These are phyloP conservation scores for Gentiana dahurica DNA, from an alignment of 257 asterid genomes.

Conservation along the genomic window DNA sequence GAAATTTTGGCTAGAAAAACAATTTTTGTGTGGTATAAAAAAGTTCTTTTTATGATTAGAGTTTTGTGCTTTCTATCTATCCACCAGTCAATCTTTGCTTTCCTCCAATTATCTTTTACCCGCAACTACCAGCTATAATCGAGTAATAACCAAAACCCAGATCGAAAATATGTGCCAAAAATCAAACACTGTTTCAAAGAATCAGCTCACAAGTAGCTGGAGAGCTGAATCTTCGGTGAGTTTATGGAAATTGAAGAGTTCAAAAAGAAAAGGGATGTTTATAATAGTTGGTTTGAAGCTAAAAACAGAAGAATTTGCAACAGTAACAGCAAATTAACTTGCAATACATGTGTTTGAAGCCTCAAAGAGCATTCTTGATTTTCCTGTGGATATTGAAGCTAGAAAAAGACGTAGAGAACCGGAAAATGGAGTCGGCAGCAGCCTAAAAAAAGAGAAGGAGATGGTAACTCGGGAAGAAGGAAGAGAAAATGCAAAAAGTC, in stretches of 20 bases:
- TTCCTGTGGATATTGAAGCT: background rate
- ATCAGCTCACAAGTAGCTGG: constrained; percentile 8
- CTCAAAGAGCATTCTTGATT: background rate
- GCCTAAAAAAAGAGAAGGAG: too few relatives aligned
- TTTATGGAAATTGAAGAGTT: too few relatives aligned
- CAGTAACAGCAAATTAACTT: background rate
- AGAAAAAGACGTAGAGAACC: background rate
- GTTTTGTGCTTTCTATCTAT: constrained; percentile 7
- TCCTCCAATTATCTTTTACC: background rate
- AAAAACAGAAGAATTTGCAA: background rate
- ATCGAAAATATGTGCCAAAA: constrained; percentile 12
- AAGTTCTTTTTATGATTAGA: constrained; percentile 9
- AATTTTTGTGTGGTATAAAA: constrained; percentile 4
- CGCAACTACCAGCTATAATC: constrained; percentile 15
- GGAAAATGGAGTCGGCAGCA: too few relatives aligned
- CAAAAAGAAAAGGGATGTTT: background rate
- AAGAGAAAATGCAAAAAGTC: too few relatives aligned
- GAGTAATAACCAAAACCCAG: constrained; percentile 15
- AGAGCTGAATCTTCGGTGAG: constrained; percentile 1
- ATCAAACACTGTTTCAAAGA: constrained; percentile 6
- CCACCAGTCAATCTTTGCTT: constrained; percentile 18
- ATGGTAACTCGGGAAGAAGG: too few relatives aligned
- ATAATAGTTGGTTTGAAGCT: background rate
- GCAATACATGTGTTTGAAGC: background rate
- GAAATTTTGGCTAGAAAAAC: constrained; percentile 14